Base-by-base conservation (phyloP, 2,329 filamentous ascomycete genomes). In the Ophiostoma pallidulum region DNA sequence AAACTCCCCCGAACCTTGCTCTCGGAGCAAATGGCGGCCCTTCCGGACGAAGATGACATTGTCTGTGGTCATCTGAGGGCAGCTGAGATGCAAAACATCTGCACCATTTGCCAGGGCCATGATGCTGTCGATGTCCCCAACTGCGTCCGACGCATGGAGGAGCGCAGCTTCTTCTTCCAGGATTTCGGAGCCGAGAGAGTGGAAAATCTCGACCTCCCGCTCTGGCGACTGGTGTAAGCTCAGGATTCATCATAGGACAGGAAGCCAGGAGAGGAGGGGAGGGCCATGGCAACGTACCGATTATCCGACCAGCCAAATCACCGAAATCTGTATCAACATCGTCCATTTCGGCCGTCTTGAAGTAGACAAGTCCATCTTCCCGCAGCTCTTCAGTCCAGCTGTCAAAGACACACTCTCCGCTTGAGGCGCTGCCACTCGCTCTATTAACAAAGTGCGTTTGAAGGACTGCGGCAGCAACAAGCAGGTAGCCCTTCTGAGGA, bases 401-500 rank as follows among this genome's bases (percentile, higher is more conserved):
- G 48, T 80, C 80, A 14, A 72, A 69, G 1, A 67, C 60, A 4
- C 69, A 61, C 0, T 72, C 70, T 49, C 75, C 73, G 54, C 83
- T 90, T 10, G 76, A 67, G 0, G 12, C 12, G 8, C 8, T 77
- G 75, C 40, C 72, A 66, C 0, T 78, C 78, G 2, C 74, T 79
- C 2, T 69, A 62, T 13, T 16, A 22, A 14, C 13, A 8, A 36
- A 5, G 9, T 20, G 28, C 7, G 29, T 8, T 13, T 28, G 37
- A 4, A 71, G 66, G 55, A 88, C 77, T 4, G 82, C 63, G 2
- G 75, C 74, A 14, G 94, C 80, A 0, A 84, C 80, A 3, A 89
- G 85, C 32, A 96, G 75, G 60, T 96, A 98, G 0, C 92, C 92
- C 32, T 96, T 77, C 58, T 95, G 89, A 0, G 90, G 91, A 52